Evolutionary conservation across 1,284 basidiomycete species (phyloP), one percentile per base, ranked within the genome.

Genomic region (Peniophora sp.): DNA sequence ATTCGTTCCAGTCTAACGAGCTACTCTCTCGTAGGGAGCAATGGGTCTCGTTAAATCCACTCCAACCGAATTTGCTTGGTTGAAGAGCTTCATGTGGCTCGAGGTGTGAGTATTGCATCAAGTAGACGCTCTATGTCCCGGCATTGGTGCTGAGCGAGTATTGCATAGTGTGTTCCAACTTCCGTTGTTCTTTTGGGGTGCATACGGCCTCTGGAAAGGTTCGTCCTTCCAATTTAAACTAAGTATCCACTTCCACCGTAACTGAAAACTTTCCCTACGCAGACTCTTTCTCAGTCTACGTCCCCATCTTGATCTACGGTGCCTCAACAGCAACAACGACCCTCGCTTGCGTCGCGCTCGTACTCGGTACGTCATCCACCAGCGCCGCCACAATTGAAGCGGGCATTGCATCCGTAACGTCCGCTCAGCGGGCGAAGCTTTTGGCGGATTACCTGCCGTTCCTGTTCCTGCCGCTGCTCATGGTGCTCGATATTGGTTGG

Each of bases 291-390:
- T 59, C 62, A 11, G 71, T 78, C 49, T 82, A 83, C 60, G 65
- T 75, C 10, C 69, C 81, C 17, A 68, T 94, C 3, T 69, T 89
- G 3, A 64, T 83, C 27, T 94, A 93, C 63, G 88, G 76, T 23
- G 85, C 88, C 0, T 89, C 86, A 0, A 85, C 89, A 0, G 73
- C 79, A 0, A 92, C 89, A 0, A 91, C 89, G 0, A 83, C 85
- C 1, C 64, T 90, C 16, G 80, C 91, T 0, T 89, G 85, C 58
- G 63, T 93, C 47, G 65, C 74, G 2, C 71, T 79, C 23, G 63
- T 92, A 39, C 61, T 89, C 22, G 61, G 69, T 10, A 72, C 72
- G 2, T 75, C 77, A 0, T 56, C 63, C 17, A 66, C 69, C 2
- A 61, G 64, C 23, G 48, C 59, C 1, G 56, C 61, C 17, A 69